Base-by-base conservation (phyloP, 495 filamentous ascomycete genomes). In the Tuber melanosporum region DNA sequence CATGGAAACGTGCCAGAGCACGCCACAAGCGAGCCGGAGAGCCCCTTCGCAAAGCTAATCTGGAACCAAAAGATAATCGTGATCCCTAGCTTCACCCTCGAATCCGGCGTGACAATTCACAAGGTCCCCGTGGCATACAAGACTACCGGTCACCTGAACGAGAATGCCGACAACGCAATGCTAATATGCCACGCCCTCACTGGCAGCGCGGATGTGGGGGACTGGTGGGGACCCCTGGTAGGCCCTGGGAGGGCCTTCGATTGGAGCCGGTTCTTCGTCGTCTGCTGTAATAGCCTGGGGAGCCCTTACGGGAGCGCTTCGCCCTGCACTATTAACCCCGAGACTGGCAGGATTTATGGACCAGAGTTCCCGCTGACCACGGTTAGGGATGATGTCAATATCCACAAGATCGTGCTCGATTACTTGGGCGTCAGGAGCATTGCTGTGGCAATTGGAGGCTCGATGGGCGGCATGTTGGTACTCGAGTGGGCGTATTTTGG, bases 181-280 rank as follows among this genome's bases (percentile, higher is more conserved):
- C 91, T 99, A 73, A 97, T 99, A 80, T 99, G 95, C 85, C 95
- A 99, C 86, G 95, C 95, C 62, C 85, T 99, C 79, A 97, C 95
- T 49, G 95, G 95, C 72, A 97, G 94, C 80, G 94, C 95, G 74
- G 95, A 99, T 86, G 95, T 98, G 43, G 89, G 90, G 76, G 95
- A 99, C 86, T 99, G 95, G 95, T 99, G 95, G 95, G 95, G 95
- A 10, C 95, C 95, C 26, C 88, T 99, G 36, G 89, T 98, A 14
- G 93, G 94, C 14, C 89, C 92, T 72, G 94, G 95, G 46, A 91
- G 92, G 80, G 95, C 94, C 2, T 98, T 99, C 82, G 95, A 99
- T 84, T 89, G 91, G 19, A 92, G 93, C 19, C 90, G 93, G 47
- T 98, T 98, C 87, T 99, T 95, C 85, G 88, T 99, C 75, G 88